Conservation (phyloP, 345 rosid species). For the Rhizophora mangle region DNA sequence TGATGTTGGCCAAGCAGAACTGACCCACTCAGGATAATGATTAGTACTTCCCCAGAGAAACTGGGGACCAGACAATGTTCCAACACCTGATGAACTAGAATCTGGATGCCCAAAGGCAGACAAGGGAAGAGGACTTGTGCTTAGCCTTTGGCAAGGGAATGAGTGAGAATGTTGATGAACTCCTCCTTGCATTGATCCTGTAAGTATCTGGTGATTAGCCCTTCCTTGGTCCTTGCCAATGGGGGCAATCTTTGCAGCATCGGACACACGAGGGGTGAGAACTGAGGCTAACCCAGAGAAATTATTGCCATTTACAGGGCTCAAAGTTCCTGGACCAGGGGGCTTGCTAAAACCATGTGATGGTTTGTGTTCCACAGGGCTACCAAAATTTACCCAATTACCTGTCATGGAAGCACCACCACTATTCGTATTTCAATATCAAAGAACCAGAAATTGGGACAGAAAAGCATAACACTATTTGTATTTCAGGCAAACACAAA, state of each 20-base stretch:
- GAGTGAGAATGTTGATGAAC: conserved; percentile 46
- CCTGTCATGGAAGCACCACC: conserved; percentile 35
- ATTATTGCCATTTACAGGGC: conserved; percentile 44
- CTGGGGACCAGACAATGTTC: conserved; percentile 67
- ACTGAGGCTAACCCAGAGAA: conserved; percentile 58
- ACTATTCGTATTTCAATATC: conserved; percentile 2
- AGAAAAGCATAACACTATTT: conserved; percentile 18
- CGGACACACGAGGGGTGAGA: conserved; percentile 38
- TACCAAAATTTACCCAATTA: conserved; percentile 49
- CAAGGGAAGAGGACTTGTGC: conserved; percentile 35
- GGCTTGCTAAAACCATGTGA: conserved; percentile 41
- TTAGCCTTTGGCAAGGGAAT: conserved; percentile 48
- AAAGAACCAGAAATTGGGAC: not conserved
- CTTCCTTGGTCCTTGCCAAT: conserved; percentile 47
- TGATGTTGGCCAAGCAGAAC: conserved; percentile 65
- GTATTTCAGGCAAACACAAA: not conserved
- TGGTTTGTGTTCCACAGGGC: conserved; percentile 50
- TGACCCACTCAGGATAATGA: conserved; percentile 48
- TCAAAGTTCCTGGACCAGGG: conserved; percentile 39
- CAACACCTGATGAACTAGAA: conserved; percentile 47
- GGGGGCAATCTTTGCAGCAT: conserved; percentile 25
- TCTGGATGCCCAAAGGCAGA: conserved; percentile 46
- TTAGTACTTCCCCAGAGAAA: conserved; percentile 91
- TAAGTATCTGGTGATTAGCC: conserved; percentile 36
- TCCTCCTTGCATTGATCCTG: conserved; percentile 39